phyloP scores from a whole-genome alignment of 352 stramenopile species.

The Thalassiosira oceanica region DNA sequence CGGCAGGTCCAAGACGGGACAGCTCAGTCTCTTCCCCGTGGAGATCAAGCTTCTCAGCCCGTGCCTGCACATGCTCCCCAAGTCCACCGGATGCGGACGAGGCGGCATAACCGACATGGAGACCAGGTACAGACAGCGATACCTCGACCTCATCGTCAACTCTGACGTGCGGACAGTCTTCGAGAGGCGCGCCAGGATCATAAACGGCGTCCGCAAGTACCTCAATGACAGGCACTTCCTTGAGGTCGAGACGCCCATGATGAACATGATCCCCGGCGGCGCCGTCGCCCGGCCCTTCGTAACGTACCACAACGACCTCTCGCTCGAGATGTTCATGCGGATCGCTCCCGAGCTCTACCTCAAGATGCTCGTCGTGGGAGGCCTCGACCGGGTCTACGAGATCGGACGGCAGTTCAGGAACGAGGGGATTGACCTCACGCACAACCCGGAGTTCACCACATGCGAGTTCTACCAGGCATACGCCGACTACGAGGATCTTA shows the following conservation, averaged over 20 bases:
- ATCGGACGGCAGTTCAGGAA: slow-evolving; percentile 98
- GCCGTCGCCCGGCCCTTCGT: slow-evolving; percentile 97
- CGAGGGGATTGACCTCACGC: slow-evolving; percentile 96
- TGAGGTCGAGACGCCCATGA: slow-evolving; percentile 97
- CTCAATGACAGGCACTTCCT: slow-evolving; percentile 88
- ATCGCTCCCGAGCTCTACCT: slow-evolving; percentile 98
- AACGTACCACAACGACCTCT: slow-evolving; percentile 95
- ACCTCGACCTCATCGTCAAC: slow-evolving; percentile 98
- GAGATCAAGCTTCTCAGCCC: slow-evolving; percentile 91
- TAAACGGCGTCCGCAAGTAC: slow-evolving; percentile 85
- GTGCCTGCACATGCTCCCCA: slow-evolving; percentile 96
- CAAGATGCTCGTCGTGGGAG: slow-evolving; percentile 90
- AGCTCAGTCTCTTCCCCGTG: slow-evolving; percentile 95
- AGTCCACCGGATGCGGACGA: slow-evolving; percentile 69
- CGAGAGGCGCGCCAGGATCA: slow-evolving; percentile 88
- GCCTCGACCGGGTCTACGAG: slow-evolving; percentile 98
- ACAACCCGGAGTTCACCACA: slow-evolving; percentile 99
- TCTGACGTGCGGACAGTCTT: slow-evolving; percentile 90
- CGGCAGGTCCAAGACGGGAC: slow-evolving; percentile 96
- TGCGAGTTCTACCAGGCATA: slow-evolving; percentile 99
- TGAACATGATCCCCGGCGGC: slow-evolving; percentile 96
- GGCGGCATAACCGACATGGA: slow-evolving; percentile 88
- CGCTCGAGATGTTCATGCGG: slow-evolving; percentile 93
- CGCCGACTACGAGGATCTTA: slow-evolving; percentile 98
- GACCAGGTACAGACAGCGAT: slow-evolving; percentile 96